Conservation (phyloP, 192 early-diverging fungal genomes). For the Linnemannia exigua region DNA sequence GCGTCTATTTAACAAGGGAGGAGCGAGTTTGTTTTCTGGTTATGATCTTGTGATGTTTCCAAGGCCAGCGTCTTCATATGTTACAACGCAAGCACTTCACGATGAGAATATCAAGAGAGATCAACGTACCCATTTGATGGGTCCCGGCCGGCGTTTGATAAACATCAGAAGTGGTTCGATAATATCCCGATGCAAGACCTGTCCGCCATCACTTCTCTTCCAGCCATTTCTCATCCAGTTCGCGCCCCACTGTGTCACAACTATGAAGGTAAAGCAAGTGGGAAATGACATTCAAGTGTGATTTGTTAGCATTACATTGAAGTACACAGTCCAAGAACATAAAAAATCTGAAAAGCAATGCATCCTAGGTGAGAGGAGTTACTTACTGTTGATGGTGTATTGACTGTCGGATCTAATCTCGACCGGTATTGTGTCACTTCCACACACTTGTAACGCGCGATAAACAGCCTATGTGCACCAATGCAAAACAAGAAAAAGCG, state of each 20-base stretch:
- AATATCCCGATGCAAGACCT: constrained; percentile 86
- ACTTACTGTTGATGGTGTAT: constrained; percentile 78
- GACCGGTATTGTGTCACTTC: constrained; percentile 48
- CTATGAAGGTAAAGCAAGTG: constrained; percentile 35
- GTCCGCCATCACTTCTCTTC: constrained; percentile 64
- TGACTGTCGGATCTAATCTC: constrained; percentile 84
- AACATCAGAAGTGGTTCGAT: constrained; percentile 68
- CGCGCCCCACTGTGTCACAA: constrained; percentile 75
- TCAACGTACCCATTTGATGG: constrained; percentile 59
- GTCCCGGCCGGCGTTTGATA: constrained; percentile 57
- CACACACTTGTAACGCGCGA: constrained; percentile 65
- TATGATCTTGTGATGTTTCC: neutral
- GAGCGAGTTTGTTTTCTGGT: neutral
- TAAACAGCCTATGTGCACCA: constrained; percentile 62
- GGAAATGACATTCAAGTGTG: neutral
- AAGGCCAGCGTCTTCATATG: neutral
- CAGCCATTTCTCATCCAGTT: constrained; percentile 82
- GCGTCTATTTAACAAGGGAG: constrained; percentile 40
- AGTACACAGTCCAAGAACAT: no score
- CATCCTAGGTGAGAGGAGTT: neutral
- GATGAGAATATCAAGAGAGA: neutral
- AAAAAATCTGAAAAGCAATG: neutral
- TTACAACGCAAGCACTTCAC: neutral
- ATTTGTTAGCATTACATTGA: no score
- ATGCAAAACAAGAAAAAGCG: neutral